Evolutionary conservation across 2,329 filamentous ascomycete genomes (phyloP).

Genomic region (Trichoderma semiorbis): DNA sequence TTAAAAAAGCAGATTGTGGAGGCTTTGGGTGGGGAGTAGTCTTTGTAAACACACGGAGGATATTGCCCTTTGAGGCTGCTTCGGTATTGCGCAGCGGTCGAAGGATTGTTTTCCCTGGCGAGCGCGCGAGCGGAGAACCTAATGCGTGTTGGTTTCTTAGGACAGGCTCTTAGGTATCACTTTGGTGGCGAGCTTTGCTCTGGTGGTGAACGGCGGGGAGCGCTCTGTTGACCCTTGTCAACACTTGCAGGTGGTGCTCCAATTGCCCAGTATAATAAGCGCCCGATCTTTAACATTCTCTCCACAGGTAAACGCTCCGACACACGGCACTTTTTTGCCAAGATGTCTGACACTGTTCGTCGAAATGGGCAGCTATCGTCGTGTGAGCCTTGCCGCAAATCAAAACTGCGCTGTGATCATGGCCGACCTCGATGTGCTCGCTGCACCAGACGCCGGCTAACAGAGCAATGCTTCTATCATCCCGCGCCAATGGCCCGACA

Average conservation of each 20-base stretch:
- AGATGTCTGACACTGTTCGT: background rate
- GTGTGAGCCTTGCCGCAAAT: background rate
- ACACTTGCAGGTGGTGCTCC: background rate
- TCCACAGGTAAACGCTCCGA: background rate
- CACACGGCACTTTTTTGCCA: background rate
- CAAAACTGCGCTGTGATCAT: background rate
- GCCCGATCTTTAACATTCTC: background rate
- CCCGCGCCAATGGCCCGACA: background rate
- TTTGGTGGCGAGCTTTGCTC: too few species aligned
- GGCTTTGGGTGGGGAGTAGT: too few species aligned
- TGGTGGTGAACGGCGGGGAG: too few species aligned
- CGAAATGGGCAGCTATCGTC: background rate
- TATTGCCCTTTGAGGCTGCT: too few species aligned
- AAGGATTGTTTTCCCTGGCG: too few species aligned
- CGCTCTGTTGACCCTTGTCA: background rate
- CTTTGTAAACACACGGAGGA: too few species aligned
- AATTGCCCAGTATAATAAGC: background rate
- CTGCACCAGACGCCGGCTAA: background rate
- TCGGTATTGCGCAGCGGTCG: too few species aligned
- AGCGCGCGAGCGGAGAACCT: too few species aligned
- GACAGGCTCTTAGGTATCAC: too few species aligned
- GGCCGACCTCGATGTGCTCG: background rate
- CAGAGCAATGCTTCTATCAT: background rate
- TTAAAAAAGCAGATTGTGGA: too few species aligned
- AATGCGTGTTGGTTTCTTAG: too few species aligned